Base-by-base conservation (phyloP, 2,329 filamentous ascomycete species). In the Rhynchosporium graminicola region DNA sequence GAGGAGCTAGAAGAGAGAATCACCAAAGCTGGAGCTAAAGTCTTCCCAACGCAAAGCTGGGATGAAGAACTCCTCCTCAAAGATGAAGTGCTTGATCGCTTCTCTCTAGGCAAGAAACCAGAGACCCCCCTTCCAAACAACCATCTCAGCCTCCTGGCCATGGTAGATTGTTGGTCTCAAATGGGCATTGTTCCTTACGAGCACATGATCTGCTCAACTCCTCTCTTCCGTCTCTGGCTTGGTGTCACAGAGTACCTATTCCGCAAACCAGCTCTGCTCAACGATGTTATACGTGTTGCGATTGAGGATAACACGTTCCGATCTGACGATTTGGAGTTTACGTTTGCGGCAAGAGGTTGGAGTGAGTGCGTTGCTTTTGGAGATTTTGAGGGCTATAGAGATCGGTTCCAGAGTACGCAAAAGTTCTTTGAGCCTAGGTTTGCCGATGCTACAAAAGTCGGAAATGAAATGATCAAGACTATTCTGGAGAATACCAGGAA, bases 121-220 rank as follows among this genome's bases (percentile, higher is more conserved):
- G 72, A 77, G 68, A 69, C 73, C 63, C 71, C 78, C n/a, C 84
- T 91, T 26, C 91, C 89, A 59, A 99, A 99, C 78, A 99, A 95
- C 74, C 96, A 99, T 76, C 83, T 99, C 36, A 93, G 88, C 74
- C 82, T 99, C 62, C 83, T 99, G 50, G 95, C 93, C 52, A 99
- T 99, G 86, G 96, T 98, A 48, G 95, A 99, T 79, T 98, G 94
- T 78, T 99, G 95, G 95, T 95, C 91, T 74, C 91, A 91, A 69
- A 83, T 98, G 51, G 90, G 87, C 40, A 99, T 97, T 71, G 90
- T 96, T 54, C 95, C 95, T 0, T 99, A 99, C 76, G 94, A 99
- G 77, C 96, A 99, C 80, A 99, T 99, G 93, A 96, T 99, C 69
- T 99, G 95, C 80, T 97, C 92, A 59, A 99, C 95, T 45, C 95